Conservation (phyloP, 2,329 filamentous ascomycete genomes). For the Aschersonia sp. region DNA sequence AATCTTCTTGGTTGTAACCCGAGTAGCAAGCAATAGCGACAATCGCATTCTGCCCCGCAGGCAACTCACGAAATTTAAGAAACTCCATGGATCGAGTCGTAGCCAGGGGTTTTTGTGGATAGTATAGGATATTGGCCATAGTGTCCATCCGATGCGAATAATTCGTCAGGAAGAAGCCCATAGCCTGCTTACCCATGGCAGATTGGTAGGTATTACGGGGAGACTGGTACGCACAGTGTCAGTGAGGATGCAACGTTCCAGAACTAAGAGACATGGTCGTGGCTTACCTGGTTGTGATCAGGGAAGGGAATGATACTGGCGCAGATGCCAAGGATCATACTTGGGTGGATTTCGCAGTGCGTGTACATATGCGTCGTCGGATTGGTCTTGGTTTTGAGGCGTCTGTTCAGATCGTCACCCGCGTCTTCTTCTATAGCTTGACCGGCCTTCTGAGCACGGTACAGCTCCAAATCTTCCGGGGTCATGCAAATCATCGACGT, state of each 20-base stretch:
- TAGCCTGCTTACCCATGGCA: slow-evolving; percentile 99
- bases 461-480: slow-evolving; percentile 80
- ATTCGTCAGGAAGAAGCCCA: slow-evolving; percentile 98
- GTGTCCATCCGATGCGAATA: slow-evolving; percentile 97
- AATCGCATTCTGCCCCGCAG: slow-evolving; percentile 94
- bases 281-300: slow-evolving; percentile 77
- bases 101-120: slow-evolving; percentile 92
- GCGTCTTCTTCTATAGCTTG: slow-evolving; percentile 47
- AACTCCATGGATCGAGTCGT: slow-evolving; percentile 98
- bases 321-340: slow-evolving; percentile 97
- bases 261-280: neutral
- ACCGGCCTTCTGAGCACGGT: slow-evolving; percentile 54
- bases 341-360: slow-evolving; percentile 97
- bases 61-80: slow-evolving; percentile 92
- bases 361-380: slow-evolving; percentile 85
- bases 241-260: neutral
- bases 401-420: slow-evolving; percentile 59
- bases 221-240: slow-evolving; percentile 44
- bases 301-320: slow-evolving; percentile 99
- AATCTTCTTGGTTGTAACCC: slow-evolving; percentile 99
- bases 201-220: slow-evolving; percentile 98
- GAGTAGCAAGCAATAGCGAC: slow-evolving; percentile 96
- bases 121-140: slow-evolving; percentile 98
- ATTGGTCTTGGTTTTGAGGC: slow-evolving; percentile 80
- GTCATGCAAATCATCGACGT: slow-evolving; percentile 99